Percentiles rank a stretch among this genome's conserved stretches.
These are phyloP conservation scores for Dactylellina leptospora DNA, from an alignment of 2,329 filamentous ascomycete species.

Conservation along the genomic window DNA sequence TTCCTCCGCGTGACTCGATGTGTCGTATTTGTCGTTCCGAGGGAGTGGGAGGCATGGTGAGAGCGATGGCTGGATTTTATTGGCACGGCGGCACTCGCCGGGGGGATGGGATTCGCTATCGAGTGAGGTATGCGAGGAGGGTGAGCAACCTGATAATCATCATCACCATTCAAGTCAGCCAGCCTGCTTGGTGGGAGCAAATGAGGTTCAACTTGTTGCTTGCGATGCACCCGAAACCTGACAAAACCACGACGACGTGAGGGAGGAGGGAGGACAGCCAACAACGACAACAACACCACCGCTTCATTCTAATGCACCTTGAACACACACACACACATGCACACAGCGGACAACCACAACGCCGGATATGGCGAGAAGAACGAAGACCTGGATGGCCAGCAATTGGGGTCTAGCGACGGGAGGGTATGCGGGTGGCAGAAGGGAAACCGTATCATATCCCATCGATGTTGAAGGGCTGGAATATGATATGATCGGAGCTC, in stretches of 20 bases:
- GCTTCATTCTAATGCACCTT: too few relatives aligned
- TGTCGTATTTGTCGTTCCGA: constrained; percentile 60
- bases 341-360: too few relatives aligned
- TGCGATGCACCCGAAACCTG: too few relatives aligned
- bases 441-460: constrained; percentile 44
- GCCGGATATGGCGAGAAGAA: neutral
- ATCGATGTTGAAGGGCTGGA: constrained; percentile 52
- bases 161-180: constrained; percentile 52
- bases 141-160: constrained; percentile 51
- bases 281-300: neutral
- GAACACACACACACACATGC: too few relatives aligned
- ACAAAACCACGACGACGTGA: too few relatives aligned
- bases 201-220: constrained; percentile 35
- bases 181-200: constrained; percentile 49
- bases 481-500: constrained; percentile 49
- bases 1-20: constrained; percentile 92
- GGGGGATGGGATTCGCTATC: constrained; percentile 42
- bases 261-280: neutral
- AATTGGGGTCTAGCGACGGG: constrained; percentile 31
- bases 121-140: constrained; percentile 51
- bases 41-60: constrained; percentile 46
- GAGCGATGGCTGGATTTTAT: constrained; percentile 52
- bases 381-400: constrained; percentile 9
- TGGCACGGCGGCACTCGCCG: constrained; percentile 45
- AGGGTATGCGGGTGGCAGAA: neutral